Evolutionary conservation across 495 filamentous ascomycete genomes (phyloP), one percentile per base, ranked within the genome.

Genomic region (Neurospora discreta): DNA sequence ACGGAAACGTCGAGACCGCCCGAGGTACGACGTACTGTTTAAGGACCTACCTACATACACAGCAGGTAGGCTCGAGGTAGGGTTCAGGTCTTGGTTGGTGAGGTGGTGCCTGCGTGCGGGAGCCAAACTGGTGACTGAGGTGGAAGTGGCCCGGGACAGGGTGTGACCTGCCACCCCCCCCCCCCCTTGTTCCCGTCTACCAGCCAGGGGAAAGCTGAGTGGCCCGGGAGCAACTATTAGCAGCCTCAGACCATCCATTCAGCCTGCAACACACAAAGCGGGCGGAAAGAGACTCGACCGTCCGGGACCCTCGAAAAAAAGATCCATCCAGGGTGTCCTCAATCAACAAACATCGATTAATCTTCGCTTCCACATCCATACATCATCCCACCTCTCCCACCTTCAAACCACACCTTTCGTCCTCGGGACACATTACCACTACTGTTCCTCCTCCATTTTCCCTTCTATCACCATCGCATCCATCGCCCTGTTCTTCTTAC

Each of bases 311-410:
- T 60, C 26, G 52, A 65, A 46, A 71, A 71, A 73, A 69, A 71
- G 70, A 30, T 43, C 68, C 70, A 74, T 43, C 68, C 70, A 74
- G 44, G 65, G 73, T 74, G 73, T 74, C 73, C 73, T 74, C 68
- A 65, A 65, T 30, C 23, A 33, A 65, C 13, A 65, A 60, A 65
- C 39, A 44, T n/a, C n/a, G n/a, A n/a, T 70, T 46, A 42, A 39
- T 39, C 46, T 52, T 43, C n/a, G 16, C 70, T 38, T 52, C 39
- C 18, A 23, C 70, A 23, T 52, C 39, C 18, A 23, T 60, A 13
- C 58, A 39, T 71, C 67, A 30, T 38, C 52, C 52, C 52, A 65
- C 52, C 52, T 65, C 52, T 65, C 52, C 52, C 52, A 60, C 52
- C 26, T 33, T 26, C 52, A 60, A 60, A 60, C 26, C 26, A 60